phyloP scores from a whole-genome alignment of 768 basidiomycete genomes.

The Auriculariales sp. region DNA sequence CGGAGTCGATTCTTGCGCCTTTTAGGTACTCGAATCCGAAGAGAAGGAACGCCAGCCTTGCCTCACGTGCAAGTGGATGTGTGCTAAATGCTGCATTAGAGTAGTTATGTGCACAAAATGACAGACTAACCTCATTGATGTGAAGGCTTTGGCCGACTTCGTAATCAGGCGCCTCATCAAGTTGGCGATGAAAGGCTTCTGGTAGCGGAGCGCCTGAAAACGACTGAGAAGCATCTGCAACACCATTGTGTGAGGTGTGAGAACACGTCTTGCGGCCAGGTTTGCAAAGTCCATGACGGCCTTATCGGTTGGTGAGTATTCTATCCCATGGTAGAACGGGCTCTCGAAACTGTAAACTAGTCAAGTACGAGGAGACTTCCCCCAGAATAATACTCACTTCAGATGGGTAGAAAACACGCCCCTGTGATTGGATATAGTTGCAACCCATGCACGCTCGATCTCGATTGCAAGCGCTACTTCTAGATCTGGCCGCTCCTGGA shows the following conservation, averaged over 20 bases:
- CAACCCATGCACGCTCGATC: constrained; percentile 75
- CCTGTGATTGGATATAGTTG: constrained; percentile 57
- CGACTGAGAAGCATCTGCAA: constrained; percentile 83
- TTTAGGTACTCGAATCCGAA: constrained; percentile 89
- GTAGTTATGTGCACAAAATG: background rate
- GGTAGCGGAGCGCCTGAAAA: constrained; percentile 86
- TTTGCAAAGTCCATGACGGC: constrained; percentile 62
- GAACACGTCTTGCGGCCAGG: constrained; percentile 52
- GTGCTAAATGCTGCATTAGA: constrained; percentile 35
- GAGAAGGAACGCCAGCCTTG: constrained; percentile 76
- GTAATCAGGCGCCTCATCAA: constrained; percentile 75
- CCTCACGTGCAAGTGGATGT: constrained; percentile 81
- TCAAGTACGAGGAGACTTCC: background rate
- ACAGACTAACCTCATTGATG: constrained; percentile 51
- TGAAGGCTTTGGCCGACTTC: constrained; percentile 58
- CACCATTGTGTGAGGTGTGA: constrained; percentile 73
- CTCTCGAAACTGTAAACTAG: constrained; percentile 53
- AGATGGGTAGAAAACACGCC: constrained; percentile 73
- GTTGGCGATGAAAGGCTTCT: constrained; percentile 69
- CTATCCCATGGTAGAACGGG: constrained; percentile 74
- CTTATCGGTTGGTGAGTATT: constrained; percentile 85
- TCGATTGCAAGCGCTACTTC: constrained; percentile 80
- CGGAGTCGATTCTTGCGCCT: constrained; percentile 72
- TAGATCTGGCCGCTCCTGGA: constrained; percentile 66
- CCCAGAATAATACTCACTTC: constrained; percentile 42